Conservation (phyloP, 305 asterid species). For the Fraxinus albicans region DNA sequence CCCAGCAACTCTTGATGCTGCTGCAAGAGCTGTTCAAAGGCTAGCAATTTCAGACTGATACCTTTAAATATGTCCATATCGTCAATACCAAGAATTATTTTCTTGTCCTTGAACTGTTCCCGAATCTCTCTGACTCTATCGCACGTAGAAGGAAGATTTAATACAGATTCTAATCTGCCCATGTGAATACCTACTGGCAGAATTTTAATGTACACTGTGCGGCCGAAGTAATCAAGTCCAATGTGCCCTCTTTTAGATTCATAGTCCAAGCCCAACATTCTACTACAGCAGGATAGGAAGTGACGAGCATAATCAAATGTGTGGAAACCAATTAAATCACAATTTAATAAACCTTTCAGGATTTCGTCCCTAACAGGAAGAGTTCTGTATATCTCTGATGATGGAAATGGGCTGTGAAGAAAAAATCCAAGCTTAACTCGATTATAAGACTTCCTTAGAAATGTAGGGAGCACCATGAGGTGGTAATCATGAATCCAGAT, state of each 20-base stretch:
- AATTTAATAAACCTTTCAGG: neutral
- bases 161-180: neutral
- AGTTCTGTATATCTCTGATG: slow-evolving; percentile 83
- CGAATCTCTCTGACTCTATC: neutral
- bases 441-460: slow-evolving; percentile 73
- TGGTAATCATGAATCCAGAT: slow-evolving; percentile 92
- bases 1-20: slow-evolving; percentile 4
- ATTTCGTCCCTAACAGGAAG: slow-evolving; percentile 83
- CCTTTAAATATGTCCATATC: neutral
- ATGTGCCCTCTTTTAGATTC: neutral
- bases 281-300: neutral
- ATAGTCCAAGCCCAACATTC: neutral
- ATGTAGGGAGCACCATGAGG: slow-evolving; percentile 84
- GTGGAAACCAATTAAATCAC: neutral
- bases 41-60: slow-evolving; percentile 7
- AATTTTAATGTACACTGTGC: neutral
- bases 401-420: slow-evolving; percentile 90
- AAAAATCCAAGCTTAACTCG: slow-evolving; percentile 82
- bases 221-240: neutral
- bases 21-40: slow-evolving; percentile 7
- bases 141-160: neutral
- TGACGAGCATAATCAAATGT: neutral
- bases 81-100: slow-evolving; percentile 8
- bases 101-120: neutral
- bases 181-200: neutral